Evolutionary conservation across 1,139 yeast genomes (phyloP).

Genomic region (Scheffersomyces quercinus): DNA sequence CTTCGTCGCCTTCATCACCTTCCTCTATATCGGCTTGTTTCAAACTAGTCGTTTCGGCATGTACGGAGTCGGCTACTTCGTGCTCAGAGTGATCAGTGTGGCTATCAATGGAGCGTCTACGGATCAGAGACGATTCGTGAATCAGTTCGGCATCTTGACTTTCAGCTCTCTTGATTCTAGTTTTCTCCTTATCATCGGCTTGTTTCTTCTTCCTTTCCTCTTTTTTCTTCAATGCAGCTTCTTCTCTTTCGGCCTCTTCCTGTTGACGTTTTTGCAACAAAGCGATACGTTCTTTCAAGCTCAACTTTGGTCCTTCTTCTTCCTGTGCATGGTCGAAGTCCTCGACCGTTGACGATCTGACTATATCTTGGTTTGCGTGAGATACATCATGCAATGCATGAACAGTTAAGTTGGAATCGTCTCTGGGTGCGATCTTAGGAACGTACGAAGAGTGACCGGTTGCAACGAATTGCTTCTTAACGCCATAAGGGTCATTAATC

Average conservation of each 20-base stretch:
- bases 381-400: conserved; percentile 29
- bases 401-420: conserved; percentile 34
- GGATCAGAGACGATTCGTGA: not conserved
- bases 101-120: not conserved
- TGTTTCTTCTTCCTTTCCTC: conserved; percentile 54
- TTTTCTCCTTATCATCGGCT: conserved; percentile 34
- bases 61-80: conserved; percentile 2
- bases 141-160: not conserved
- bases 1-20: conserved; percentile 5
- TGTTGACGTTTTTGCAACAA: conserved; percentile 78
- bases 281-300: conserved; percentile 85
- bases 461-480: conserved; percentile 46
- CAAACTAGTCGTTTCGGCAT: not conserved
- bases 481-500: conserved; percentile 41
- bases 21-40: conserved; percentile 3
- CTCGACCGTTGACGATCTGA: conserved; percentile 19
- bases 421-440: conserved; percentile 46
- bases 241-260: conserved; percentile 77
- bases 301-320: conserved; percentile 66
- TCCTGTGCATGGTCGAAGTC: conserved; percentile 31
- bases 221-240: conserved; percentile 57
- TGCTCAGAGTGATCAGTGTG: not conserved
- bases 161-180: conserved; percentile 8
- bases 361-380: conserved; percentile 22
- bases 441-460: conserved; percentile 46